These are phyloP conservation scores for Skeletonema costatum DNA, from an alignment of 108 stramenopile species.

Conservation along the genomic window DNA sequence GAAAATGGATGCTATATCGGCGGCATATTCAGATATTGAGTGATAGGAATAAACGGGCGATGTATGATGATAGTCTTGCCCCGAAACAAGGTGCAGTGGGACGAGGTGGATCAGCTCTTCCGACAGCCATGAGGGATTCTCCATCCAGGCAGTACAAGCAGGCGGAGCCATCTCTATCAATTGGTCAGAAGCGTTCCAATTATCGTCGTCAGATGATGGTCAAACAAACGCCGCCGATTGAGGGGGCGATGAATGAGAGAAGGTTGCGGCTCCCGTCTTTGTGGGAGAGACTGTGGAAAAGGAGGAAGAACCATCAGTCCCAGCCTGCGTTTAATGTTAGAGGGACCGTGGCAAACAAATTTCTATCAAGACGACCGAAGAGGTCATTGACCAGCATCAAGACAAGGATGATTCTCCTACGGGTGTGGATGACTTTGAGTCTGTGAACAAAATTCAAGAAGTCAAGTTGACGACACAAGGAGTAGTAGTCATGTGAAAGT, in stretches of 20 bases:
- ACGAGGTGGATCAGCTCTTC: neutral
- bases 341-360: neutral
- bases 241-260: neutral
- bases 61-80: constrained; percentile 18
- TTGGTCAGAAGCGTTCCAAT: neutral
- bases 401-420: constrained; percentile 19
- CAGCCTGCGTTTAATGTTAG: neutral
- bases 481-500: neutral
- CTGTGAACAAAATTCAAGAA: constrained; percentile 7
- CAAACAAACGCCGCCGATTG: neutral
- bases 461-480: constrained; percentile 9
- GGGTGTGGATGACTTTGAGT: constrained; percentile 23
- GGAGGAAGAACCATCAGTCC: neutral
- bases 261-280: neutral
- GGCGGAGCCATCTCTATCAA: neutral
- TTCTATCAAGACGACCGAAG: neutral
- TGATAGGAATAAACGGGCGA: constrained; percentile 10
- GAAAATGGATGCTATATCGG: constrained; percentile 39
- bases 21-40: constrained; percentile 35
- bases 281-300: neutral
- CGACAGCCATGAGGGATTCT: neutral
- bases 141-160: neutral
- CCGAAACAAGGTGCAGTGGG: neutral
- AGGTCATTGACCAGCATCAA: neutral
- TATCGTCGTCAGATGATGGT: constrained; percentile 2